These are phyloP conservation scores for Aspergillus hortae DNA, from an alignment of 2,329 filamentous ascomycete species.

Conservation along the genomic window DNA sequence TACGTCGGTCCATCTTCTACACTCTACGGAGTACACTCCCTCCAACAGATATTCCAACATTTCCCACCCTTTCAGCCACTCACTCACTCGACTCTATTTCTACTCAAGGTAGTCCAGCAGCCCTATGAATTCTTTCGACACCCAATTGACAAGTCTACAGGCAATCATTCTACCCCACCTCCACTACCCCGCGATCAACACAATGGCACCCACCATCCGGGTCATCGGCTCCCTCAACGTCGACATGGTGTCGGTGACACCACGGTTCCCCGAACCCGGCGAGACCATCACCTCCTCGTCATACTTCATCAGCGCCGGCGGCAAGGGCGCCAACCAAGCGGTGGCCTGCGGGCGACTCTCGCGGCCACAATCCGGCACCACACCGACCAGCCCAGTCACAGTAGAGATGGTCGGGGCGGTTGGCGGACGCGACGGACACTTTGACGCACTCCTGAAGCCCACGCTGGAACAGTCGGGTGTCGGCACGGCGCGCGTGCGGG, in stretches of 20 bases:
- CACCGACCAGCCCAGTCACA: conserved; percentile 28
- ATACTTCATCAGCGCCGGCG: conserved; percentile 78
- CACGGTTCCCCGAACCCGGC: conserved; percentile 76
- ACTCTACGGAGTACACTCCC: too few relatives aligned
- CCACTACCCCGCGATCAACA: neutral
- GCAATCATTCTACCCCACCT: neutral
- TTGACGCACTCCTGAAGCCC: conserved; percentile 57
- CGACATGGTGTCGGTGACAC: conserved; percentile 84
- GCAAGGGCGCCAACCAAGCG: conserved; percentile 95
- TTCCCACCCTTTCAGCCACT: too few relatives aligned
- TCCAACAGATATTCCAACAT: too few relatives aligned
- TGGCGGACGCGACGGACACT: conserved; percentile 58
- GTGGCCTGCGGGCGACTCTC: conserved; percentile 83
- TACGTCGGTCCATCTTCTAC: too few relatives aligned
- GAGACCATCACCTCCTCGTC: conserved; percentile 80
- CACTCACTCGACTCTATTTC: too few relatives aligned
- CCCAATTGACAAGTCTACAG: neutral
- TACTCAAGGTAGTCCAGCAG: too few relatives aligned
- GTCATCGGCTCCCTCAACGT: conserved; percentile 92
- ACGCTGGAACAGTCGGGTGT: conserved; percentile 62
- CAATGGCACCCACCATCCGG: conserved; percentile 59
- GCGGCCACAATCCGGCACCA: conserved; percentile 42
- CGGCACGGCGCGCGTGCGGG: conserved; percentile 53
- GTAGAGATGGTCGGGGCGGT: conserved; percentile 74
- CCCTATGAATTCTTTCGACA: neutral